Conservation (phyloP, 1,284 basidiomycete species). For the Microbotryum scabiosae region DNA sequence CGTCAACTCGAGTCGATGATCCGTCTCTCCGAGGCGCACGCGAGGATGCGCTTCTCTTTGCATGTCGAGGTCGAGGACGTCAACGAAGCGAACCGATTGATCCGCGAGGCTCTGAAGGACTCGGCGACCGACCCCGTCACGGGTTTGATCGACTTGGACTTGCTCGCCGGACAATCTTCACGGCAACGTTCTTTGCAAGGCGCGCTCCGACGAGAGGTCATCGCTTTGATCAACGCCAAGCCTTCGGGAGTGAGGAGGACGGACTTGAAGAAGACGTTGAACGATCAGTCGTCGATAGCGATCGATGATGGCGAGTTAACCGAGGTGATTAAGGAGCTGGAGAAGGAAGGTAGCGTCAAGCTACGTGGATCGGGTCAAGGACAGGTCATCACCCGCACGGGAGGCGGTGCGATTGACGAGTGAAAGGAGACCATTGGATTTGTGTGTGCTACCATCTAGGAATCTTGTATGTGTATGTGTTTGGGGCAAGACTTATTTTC, state of each 20-base stretch:
- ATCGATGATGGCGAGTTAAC: constrained; percentile 54
- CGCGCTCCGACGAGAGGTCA: constrained; percentile 67
- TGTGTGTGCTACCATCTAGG: too few relatives aligned
- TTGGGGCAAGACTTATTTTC: too few relatives aligned
- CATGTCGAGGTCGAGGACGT: constrained; percentile 76
- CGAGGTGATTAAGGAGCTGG: constrained; percentile 43
- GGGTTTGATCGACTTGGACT: constrained; percentile 90
- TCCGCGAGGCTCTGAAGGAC: constrained; percentile 90
- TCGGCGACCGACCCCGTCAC: constrained; percentile 78
- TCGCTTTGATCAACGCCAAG: constrained; percentile 55
- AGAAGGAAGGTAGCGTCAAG: constrained; percentile 23
- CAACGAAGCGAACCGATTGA: constrained; percentile 79
- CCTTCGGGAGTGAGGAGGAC: constrained; percentile 65
- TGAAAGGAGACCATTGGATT: background rate
- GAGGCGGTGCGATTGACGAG: constrained; percentile 9
- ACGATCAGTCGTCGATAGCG: constrained; percentile 67
- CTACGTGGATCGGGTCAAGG: constrained; percentile 7
- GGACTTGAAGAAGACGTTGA: constrained; percentile 63
- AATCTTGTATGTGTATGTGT: too few relatives aligned
- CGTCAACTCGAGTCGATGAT: constrained; percentile 97
- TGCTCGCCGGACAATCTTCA: constrained; percentile 83
- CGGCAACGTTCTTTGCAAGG: constrained; percentile 72
- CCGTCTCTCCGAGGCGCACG: constrained; percentile 92
- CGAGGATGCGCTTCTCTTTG: constrained; percentile 83
- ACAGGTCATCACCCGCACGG: constrained; percentile 6